These are phyloP conservation scores for Podaxis mareebaensis DNA, from an alignment of 768 basidiomycete species.

Conservation along the genomic window DNA sequence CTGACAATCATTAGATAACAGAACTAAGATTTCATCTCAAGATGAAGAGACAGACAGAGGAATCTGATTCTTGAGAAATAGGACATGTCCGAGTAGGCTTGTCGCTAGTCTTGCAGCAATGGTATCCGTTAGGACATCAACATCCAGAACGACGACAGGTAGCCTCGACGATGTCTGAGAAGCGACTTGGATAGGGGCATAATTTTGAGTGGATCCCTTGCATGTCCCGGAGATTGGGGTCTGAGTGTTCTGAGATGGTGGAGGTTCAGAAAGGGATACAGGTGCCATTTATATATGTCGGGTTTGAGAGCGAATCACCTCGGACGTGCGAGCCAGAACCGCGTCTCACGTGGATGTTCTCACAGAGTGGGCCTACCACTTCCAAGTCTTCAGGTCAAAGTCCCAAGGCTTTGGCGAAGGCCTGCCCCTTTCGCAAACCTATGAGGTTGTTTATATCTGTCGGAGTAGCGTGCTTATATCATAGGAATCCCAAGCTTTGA, in stretches of 20 bases:
- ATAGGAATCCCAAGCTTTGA: slow-evolving; percentile 30
- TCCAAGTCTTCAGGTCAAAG: no score
- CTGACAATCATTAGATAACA: slow-evolving; percentile 32
- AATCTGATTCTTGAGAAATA: slow-evolving; percentile 78
- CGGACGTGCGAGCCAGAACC: background rate
- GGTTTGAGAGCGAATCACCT: background rate
- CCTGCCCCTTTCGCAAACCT: background rate
- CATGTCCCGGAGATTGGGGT: no score
- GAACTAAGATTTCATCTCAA: background rate
- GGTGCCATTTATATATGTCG: slow-evolving; percentile 1
- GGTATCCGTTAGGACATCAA: slow-evolving; percentile 50
- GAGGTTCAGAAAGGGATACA: slow-evolving; percentile 4
- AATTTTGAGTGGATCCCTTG: background rate
- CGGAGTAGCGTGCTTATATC: slow-evolving; percentile 23
- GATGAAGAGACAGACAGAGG: slow-evolving; percentile 61
- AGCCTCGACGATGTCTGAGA: slow-evolving; percentile 20
- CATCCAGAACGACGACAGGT: slow-evolving; percentile 46
- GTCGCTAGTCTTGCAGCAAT: slow-evolving; percentile 67
- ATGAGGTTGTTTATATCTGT: slow-evolving; percentile 25
- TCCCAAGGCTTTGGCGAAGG: background rate
- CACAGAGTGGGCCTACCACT: background rate
- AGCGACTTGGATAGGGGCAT: background rate
- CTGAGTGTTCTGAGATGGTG: background rate
- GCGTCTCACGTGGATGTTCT: background rate
- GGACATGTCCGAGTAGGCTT: slow-evolving; percentile 64